Conservation (phyloP, 1,139 yeast genomes). For the Yamadazyma triangularis region DNA sequence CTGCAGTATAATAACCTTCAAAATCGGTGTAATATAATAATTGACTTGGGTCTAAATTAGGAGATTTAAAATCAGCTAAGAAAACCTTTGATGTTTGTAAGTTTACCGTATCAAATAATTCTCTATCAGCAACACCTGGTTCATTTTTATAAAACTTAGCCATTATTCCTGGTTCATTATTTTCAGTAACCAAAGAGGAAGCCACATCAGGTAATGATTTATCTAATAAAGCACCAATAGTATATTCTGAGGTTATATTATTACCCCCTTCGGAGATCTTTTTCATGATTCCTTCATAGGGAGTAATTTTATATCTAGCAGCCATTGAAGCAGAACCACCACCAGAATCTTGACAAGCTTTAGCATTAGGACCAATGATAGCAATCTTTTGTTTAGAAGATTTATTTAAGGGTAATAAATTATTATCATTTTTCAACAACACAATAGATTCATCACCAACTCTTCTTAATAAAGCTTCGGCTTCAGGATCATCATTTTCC, state of each 20-base stretch:
- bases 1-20: constrained; percentile 40
- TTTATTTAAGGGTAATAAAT: constrained; percentile 36
- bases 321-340: constrained; percentile 36
- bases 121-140: constrained; percentile 27
- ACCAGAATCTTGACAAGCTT: constrained; percentile 29
- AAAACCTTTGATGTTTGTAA: constrained; percentile 33
- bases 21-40: constrained; percentile 37
- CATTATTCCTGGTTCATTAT: constrained; percentile 38
- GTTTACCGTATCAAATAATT: constrained; percentile 31
- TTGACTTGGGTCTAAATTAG: constrained; percentile 18
- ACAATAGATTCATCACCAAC: constrained; percentile 51
- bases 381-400: constrained; percentile 23
- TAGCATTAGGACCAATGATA: constrained; percentile 37
- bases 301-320: constrained; percentile 27
- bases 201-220: constrained; percentile 28
- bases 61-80: constrained; percentile 45
- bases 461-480: constrained; percentile 38
- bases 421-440: constrained; percentile 46
- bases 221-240: constrained; percentile 30
- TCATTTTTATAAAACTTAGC: constrained; percentile 34
- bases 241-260: constrained; percentile 15
- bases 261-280: constrained; percentile 22
- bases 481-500: constrained; percentile 41
- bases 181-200: constrained; percentile 11
- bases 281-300: constrained; percentile 26